These are phyloP conservation scores for Phoma herbarum DNA, from an alignment of 2,329 filamentous ascomycete genomes.

Conservation along the genomic window DNA sequence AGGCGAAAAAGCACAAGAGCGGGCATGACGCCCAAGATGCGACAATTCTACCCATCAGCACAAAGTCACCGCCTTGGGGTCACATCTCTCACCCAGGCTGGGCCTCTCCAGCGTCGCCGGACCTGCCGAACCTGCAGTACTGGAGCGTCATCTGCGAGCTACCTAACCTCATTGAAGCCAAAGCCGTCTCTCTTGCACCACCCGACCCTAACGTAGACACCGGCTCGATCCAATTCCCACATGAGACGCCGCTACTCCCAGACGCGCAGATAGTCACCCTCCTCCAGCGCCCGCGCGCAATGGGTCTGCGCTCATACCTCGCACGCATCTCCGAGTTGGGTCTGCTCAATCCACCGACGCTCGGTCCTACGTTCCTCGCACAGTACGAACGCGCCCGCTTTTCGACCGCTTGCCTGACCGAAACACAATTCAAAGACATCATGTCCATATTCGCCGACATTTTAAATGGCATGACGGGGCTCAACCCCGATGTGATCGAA, in stretches of 20 bases:
- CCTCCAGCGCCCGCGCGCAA: constrained; percentile 73
- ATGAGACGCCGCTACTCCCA: constrained; percentile 54
- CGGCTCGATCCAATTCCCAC: constrained; percentile 29
- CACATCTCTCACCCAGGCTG: constrained; percentile 87
- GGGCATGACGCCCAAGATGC: constrained; percentile 34
- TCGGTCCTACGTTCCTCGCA: constrained; percentile 69
- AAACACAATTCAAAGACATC: constrained; percentile 75
- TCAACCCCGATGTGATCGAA: constrained; percentile 65
- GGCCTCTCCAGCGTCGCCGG: constrained; percentile 78
- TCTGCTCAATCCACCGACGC: constrained; percentile 64
- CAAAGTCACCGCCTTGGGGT: constrained; percentile 73
- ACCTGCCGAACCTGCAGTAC: constrained; percentile 85
- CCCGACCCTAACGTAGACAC: constrained; percentile 57
- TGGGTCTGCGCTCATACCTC: constrained; percentile 83
- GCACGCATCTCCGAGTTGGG: constrained; percentile 72
- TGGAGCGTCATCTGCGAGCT: constrained; percentile 81
- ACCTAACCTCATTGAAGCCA: constrained; percentile 89
- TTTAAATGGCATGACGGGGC: constrained; percentile 75
- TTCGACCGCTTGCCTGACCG: constrained; percentile 72
- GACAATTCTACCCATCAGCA: constrained; percentile 52
- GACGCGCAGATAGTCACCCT: constrained; percentile 74
- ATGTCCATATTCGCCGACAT: constrained; percentile 88
- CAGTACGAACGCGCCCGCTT: constrained; percentile 88
- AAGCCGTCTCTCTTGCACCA: constrained; percentile 85
- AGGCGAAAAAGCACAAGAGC: constrained; percentile 39